phyloP scores from a whole-genome alignment of 768 basidiomycete genomes.

The Termitomyces sp. region DNA sequence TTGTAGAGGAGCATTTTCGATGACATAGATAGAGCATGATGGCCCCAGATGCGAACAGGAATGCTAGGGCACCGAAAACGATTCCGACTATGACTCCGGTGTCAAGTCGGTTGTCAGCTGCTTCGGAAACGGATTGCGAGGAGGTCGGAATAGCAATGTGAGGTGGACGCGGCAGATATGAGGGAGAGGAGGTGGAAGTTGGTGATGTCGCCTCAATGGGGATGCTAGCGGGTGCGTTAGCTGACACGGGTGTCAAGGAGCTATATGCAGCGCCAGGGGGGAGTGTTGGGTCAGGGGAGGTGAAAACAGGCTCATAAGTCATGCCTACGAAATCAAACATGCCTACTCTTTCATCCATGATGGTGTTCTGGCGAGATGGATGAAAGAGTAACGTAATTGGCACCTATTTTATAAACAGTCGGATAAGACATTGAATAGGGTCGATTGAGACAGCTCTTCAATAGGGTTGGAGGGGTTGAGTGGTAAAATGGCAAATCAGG shows the following conservation, averaged over 20 bases:
- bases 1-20: neutral
- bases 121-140: neutral
- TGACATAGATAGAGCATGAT: constrained; percentile 11
- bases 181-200: neutral
- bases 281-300: neutral
- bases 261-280: neutral
- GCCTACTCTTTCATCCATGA: neutral
- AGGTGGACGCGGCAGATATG: constrained; percentile 3
- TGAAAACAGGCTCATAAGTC: neutral
- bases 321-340: neutral
- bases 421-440: constrained; percentile 7
- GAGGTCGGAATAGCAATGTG: constrained; percentile 9
- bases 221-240: neutral
- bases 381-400: neutral
- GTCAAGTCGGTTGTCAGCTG: neutral
- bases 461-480: neutral
- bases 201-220: neutral
- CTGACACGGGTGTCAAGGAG: neutral
- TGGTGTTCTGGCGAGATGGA: neutral
- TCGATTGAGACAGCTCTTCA: neutral
- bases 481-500: too few species aligned
- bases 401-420: neutral
- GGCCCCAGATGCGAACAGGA: constrained; percentile 7
- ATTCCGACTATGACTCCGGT: constrained; percentile 14
- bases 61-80: constrained; percentile 11